phyloP scores from a whole-genome alignment of 345 rosid genomes.

The Hibiscus tridactylites region DNA sequence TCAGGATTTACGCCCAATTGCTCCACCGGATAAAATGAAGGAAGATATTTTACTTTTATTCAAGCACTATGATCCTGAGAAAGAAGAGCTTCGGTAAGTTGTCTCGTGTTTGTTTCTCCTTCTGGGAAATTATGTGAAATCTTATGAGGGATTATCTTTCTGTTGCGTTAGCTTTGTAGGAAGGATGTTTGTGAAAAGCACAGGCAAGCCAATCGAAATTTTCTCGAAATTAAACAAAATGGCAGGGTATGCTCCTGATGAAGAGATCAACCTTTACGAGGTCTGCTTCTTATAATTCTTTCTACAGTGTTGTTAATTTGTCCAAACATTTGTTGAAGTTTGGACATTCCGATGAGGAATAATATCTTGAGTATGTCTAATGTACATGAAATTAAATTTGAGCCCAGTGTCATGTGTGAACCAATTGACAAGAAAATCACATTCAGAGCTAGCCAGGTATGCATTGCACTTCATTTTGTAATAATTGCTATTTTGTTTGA shows the following conservation, averaged over 20 bases:
- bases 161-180: slow-evolving; percentile 42
- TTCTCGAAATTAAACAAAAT: slow-evolving; percentile 54
- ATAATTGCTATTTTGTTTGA: not conserved
- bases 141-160: slow-evolving; percentile 5
- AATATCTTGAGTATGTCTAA: slow-evolving; percentile 7
- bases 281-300: slow-evolving; percentile 23
- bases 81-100: slow-evolving; percentile 47
- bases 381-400: slow-evolving; percentile 67
- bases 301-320: not conserved
- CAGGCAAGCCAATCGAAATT: slow-evolving; percentile 47
- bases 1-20: slow-evolving; percentile 51
- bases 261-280: slow-evolving; percentile 69
- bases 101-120: not conserved
- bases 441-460: slow-evolving; percentile 57
- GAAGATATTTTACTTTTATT: slow-evolving; percentile 66
- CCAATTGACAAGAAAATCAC: slow-evolving; percentile 45
- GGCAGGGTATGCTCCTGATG: slow-evolving; percentile 61
- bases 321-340: not conserved
- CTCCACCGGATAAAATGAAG: slow-evolving; percentile 49
- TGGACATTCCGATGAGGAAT: not conserved
- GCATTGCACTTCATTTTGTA: not conserved
- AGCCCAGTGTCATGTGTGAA: slow-evolving; percentile 62
- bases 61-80: slow-evolving; percentile 65
- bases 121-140: not conserved
- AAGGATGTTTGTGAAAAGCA: slow-evolving; percentile 56